These are phyloP conservation scores for Quercus berberidifolia DNA, from an alignment of 306 rosid genomes.

Conservation along the genomic window DNA sequence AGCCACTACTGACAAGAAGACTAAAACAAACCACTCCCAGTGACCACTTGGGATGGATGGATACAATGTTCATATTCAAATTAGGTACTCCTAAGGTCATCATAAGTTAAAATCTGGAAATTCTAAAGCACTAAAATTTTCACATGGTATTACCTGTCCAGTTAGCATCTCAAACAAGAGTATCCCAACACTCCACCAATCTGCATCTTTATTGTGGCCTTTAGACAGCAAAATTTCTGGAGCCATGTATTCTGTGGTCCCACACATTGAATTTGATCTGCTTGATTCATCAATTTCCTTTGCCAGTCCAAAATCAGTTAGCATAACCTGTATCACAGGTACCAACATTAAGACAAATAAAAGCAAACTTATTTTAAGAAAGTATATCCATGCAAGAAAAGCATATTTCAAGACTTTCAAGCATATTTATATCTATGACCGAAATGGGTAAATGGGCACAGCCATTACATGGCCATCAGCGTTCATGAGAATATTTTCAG, in stretches of 20 bases:
- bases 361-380: neutral
- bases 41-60: too few species aligned
- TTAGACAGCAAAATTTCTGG: slow-evolving; percentile 79
- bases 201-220: slow-evolving; percentile 96
- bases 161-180: slow-evolving; percentile 92
- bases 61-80: too few species aligned
- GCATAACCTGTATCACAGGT: slow-evolving; percentile 61
- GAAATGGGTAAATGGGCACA: slow-evolving; percentile 19
- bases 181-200: slow-evolving; percentile 96
- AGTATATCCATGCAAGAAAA: slow-evolving; percentile 1
- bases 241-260: slow-evolving; percentile 95
- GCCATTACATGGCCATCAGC: slow-evolving; percentile 84
- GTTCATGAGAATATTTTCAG: slow-evolving; percentile 93
- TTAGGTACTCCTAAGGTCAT: neutral
- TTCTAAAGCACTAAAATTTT: neutral
- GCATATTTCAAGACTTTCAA: slow-evolving; percentile 3
- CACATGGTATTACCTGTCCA: slow-evolving; percentile 62
- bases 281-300: slow-evolving; percentile 82
- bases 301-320: slow-evolving; percentile 93
- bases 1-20: neutral
- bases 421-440: slow-evolving; percentile 15
- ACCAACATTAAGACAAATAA: slow-evolving; percentile 6
- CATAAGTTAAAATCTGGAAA: neutral
- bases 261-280: slow-evolving; percentile 93
- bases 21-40: too few species aligned